Percentiles rank a stretch among this genome's conserved stretches.
Evolutionary conservation across 2,329 filamentous ascomycete species (phyloP).

Genomic region (Lecanosticta acicola): DNA sequence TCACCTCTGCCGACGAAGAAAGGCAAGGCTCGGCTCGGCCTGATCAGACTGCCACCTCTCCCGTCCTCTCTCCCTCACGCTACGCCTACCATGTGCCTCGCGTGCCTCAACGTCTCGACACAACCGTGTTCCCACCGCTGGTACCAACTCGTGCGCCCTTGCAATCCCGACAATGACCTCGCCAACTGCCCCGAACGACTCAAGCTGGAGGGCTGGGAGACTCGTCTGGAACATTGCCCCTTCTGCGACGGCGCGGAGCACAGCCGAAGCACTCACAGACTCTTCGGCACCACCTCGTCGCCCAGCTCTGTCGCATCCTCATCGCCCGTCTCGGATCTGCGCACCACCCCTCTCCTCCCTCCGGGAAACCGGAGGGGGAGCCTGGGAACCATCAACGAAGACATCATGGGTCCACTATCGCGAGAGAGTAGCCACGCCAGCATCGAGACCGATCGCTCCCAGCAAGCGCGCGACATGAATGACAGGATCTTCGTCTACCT

Average conservation of each 20-base stretch:
- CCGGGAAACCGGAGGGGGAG: constrained; percentile 9
- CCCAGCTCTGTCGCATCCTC: constrained; percentile 28
- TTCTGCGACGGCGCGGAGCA: constrained; percentile 39
- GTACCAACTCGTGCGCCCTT: constrained; percentile 44
- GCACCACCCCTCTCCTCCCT: constrained; percentile 7
- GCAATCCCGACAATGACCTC: constrained; percentile 41
- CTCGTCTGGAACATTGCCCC: constrained; percentile 43
- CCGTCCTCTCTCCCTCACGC: too few relatives aligned
- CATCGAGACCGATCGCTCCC: constrained; percentile 27
- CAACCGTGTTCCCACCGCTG: constrained; percentile 46
- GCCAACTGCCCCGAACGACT: constrained; percentile 44
- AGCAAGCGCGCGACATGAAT: constrained; percentile 31
- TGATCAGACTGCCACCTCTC: too few relatives aligned
- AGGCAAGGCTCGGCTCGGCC: too few relatives aligned
- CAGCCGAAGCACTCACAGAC: constrained; percentile 41
- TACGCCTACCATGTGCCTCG: constrained; percentile 42
- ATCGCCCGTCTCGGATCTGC: constrained; percentile 18
- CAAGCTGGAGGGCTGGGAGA: constrained; percentile 46
- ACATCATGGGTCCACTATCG: constrained; percentile 23
- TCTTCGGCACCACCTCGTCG: constrained; percentile 44
- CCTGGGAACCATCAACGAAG: constrained; percentile 10
- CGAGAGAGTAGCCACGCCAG: constrained; percentile 25
- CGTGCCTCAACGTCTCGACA: constrained; percentile 45
- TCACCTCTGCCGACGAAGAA: too few relatives aligned
- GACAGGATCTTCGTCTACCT: constrained; percentile 32